Base-by-base conservation (phyloP, 495 filamentous ascomycete species). In the Cercophora scortea region DNA sequence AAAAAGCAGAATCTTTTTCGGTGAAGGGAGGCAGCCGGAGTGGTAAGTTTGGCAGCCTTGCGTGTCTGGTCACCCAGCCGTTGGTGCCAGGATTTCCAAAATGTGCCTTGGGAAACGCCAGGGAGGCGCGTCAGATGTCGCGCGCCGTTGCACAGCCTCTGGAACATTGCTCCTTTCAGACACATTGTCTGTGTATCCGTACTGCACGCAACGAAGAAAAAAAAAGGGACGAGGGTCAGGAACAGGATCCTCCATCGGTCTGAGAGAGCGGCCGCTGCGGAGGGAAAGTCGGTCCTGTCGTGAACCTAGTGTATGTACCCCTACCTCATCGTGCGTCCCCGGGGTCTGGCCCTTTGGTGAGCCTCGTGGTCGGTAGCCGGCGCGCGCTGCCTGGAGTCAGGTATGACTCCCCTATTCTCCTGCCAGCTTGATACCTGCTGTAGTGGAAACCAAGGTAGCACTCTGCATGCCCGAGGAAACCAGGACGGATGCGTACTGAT, bases 11-110 rank as follows among this genome's bases (percentile, higher is more conserved):
- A 54, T 49, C 42, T 51, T 25, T 25, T 57, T 58, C 54, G 57
- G 60, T 61, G 50, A 42, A 49, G 54, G 42, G 53, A 56, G 52
- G 53, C 50, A 53, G 42, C 55, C 48, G 46, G 50, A 60, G n/a
- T 57, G 56, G 58, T 51, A 25, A 5, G 32, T 8, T 9, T 12
- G 9, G 25, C 25, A 25, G 25, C 25, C 25, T 25, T 10, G 42
- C 17, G 9, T 15, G 8, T 25, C 32, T 15, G 32, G 13, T n/a
- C n/a, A 53, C 35, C n/a, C 9, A 17, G 32, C 18, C 47, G 33
- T 42, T 15, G 8, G n/a, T 16, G 19, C 9, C 25, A 12, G 15
- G n/a, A 13, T 12, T 52, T 33, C n/a, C 34, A 45, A 42, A 38
- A 10, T 25, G 25, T 35, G 38, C 39, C 19, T 13, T 42, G 47